These are phyloP conservation scores for Lasiosphaeria miniovina DNA, from an alignment of 495 filamentous ascomycete species.

Conservation along the genomic window DNA sequence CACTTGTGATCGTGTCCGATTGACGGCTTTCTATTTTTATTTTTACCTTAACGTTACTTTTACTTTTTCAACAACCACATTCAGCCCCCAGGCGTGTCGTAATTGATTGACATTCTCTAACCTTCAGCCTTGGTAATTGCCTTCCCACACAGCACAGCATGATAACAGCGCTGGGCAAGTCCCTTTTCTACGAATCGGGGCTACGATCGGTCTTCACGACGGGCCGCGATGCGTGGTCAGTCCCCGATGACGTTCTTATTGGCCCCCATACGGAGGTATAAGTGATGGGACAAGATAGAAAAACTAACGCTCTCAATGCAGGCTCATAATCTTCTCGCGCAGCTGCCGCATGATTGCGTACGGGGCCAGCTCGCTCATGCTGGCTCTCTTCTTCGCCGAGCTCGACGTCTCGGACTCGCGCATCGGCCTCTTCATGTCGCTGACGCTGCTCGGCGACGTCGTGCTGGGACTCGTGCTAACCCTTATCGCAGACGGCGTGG, in stretches of 20 bases:
- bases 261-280: too few species aligned
- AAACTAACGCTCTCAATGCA: too few species aligned
- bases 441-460: constrained; percentile 79
- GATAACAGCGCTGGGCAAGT: too few species aligned
- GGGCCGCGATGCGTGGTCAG: constrained; percentile 56
- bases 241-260: too few species aligned
- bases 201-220: constrained; percentile 50
- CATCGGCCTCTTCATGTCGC: constrained; percentile 85
- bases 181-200: constrained; percentile 36
- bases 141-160: too few species aligned
- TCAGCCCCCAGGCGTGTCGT: too few species aligned
- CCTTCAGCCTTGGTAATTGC: background rate
- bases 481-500: constrained; percentile 70
- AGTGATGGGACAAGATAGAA: too few species aligned
- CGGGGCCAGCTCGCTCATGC: constrained; percentile 37
- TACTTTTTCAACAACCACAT: too few species aligned
- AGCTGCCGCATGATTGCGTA: constrained; percentile 55
- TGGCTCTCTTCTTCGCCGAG: constrained; percentile 53
- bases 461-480: constrained; percentile 72
- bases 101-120: background rate
- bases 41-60: too few species aligned
- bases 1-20: too few species aligned
- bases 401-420: constrained; percentile 60
- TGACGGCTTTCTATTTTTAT: too few species aligned
- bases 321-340: constrained; percentile 67